Percentiles rank a stretch among this genome's conserved stretches.
Evolutionary conservation across 164 flowering plant genomes (phyloP).

Genomic region (Umbellularia californica): DNA sequence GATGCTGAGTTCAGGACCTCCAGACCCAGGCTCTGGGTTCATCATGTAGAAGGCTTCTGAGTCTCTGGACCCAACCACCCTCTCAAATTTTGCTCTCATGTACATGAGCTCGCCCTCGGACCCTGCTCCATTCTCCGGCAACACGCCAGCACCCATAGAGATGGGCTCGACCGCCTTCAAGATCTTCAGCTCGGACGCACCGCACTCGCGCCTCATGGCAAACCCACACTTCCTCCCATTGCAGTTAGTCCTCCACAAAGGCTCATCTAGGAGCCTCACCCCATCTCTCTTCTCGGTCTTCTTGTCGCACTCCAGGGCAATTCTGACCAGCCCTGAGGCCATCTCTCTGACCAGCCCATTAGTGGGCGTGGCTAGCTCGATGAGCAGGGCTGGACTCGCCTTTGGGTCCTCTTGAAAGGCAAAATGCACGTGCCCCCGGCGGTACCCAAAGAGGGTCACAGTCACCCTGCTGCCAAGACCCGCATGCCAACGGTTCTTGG

Average conservation of each 20-base stretch:
- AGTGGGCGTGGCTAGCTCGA: constrained; percentile 75
- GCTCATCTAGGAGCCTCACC: constrained; percentile 58
- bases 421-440: constrained; percentile 80
- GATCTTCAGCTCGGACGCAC: constrained; percentile 64
- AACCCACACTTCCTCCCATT: constrained; percentile 86
- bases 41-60: constrained; percentile 97
- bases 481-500: constrained; percentile 11
- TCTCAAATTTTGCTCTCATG: constrained; percentile 94
- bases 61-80: constrained; percentile 85
- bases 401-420: constrained; percentile 71
- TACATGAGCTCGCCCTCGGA: constrained; percentile 82
- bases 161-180: constrained; percentile 69
- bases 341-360: constrained; percentile 77
- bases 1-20: constrained; percentile 87
- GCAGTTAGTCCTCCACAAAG: constrained; percentile 77
- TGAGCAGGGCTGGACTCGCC: constrained; percentile 55
- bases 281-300: constrained; percentile 33
- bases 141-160: constrained; percentile 92
- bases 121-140: constrained; percentile 50
- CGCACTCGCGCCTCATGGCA: constrained; percentile 60
- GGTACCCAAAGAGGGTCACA: constrained; percentile 82
- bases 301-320: constrained; percentile 83
- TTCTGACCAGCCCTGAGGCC: constrained; percentile 90
- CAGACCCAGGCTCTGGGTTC: constrained; percentile 67
- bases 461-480: constrained; percentile 48